Percentiles rank a stretch among this genome's conserved stretches.
Evolutionary conservation across 106 monocot species (phyloP).

Genomic region (Triglochin maritima): DNA sequence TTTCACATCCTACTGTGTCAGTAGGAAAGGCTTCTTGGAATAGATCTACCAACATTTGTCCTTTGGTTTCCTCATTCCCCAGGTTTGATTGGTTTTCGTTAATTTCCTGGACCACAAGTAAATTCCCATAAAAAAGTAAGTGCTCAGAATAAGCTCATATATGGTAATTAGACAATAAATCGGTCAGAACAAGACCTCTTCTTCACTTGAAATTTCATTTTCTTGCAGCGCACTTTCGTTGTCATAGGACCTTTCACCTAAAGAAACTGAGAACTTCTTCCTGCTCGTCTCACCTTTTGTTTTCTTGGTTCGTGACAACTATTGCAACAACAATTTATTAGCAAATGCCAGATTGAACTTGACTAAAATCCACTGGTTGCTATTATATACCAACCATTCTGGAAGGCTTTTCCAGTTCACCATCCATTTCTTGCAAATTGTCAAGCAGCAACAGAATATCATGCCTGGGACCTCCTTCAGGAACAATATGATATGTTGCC

Average conservation of each 20-base stretch:
- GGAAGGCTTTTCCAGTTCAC: not conserved
- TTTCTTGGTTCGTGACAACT: slow-evolving; percentile 20
- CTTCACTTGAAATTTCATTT: slow-evolving; percentile 41
- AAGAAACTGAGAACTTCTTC: slow-evolving; percentile 24
- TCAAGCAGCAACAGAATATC: slow-evolving; percentile 54
- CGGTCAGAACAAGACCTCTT: slow-evolving; percentile 36
- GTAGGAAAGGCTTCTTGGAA: slow-evolving; percentile 64
- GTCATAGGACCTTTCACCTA: slow-evolving; percentile 33
- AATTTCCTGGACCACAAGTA: slow-evolving; percentile 28
- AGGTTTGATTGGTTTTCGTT: slow-evolving; percentile 15
- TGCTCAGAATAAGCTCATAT: not conserved
- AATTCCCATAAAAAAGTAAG: not conserved
- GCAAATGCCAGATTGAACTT: not conserved
- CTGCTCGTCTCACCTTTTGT: slow-evolving; percentile 15
- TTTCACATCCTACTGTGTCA: slow-evolving; percentile 13
- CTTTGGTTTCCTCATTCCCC: slow-evolving; percentile 27
- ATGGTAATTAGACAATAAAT: not conserved
- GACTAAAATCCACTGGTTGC: not conserved
- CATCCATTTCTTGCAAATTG: slow-evolving; percentile 28
- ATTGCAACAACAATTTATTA: not conserved
- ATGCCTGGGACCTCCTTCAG: slow-evolving; percentile 11
- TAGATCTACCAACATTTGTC: slow-evolving; percentile 65
- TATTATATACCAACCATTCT: slow-evolving; percentile 30
- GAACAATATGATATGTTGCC: slow-evolving; percentile 4
- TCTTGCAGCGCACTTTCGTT: slow-evolving; percentile 41